A percentile compares a stretch with the other conserved stretches of the same genome.
phyloP scores from a whole-genome alignment of 2,329 filamentous ascomycete genomes.

The Pleoardoris graminearum region DNA sequence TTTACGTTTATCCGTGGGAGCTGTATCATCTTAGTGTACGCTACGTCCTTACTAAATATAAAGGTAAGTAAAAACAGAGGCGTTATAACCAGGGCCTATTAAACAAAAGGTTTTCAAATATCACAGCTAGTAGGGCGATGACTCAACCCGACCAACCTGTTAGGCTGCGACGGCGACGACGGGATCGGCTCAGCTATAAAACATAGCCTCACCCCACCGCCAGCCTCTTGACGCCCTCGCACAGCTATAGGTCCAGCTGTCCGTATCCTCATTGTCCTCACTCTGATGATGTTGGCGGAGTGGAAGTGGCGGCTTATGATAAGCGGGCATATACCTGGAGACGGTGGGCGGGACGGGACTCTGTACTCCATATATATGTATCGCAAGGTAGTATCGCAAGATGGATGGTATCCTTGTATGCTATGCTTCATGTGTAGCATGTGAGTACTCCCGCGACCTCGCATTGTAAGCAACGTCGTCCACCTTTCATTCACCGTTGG shows the following conservation, averaged over 20 bases:
- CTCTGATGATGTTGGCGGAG: neutral
- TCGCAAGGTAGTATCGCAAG: neutral
- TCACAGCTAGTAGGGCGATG: too few species aligned
- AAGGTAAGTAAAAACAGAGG: too few species aligned
- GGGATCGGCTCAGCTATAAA: neutral
- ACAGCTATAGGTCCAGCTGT: neutral
- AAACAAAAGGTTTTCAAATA: too few species aligned
- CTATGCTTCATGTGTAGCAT: neutral
- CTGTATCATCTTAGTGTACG: too few species aligned
- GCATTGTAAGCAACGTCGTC: too few species aligned
- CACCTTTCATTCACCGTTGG: neutral
- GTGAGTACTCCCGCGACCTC: neutral
- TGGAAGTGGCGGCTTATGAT: slow-evolving; percentile 4
- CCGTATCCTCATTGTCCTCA: neutral
- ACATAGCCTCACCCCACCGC: neutral
- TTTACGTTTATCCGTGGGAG: too few species aligned
- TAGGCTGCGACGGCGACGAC: too few species aligned
- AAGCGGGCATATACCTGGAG: neutral
- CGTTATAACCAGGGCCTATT: too few species aligned
- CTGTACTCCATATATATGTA: slow-evolving; percentile 2
- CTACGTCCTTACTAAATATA: too few species aligned
- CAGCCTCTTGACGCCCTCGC: neutral
- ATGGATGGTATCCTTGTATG: neutral
- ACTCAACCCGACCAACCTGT: too few species aligned
- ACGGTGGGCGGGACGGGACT: neutral